Evolutionary conservation across 108 stramenopile genomes (phyloP).

Genomic region (Pseudonitzschia multiseries): DNA sequence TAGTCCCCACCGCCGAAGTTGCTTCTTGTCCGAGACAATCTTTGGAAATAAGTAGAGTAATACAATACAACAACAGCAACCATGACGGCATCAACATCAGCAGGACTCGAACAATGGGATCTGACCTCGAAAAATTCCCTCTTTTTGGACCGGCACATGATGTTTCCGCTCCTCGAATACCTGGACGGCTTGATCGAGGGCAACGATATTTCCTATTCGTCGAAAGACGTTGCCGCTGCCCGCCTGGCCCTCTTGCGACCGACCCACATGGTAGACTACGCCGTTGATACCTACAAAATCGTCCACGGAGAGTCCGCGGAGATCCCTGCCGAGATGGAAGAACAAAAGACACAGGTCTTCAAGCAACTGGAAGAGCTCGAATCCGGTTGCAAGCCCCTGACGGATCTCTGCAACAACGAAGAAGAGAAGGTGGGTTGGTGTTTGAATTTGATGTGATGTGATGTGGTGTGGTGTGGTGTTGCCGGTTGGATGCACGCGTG

Average conservation of each 20-base stretch:
- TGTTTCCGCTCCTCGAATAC: constrained; percentile 94
- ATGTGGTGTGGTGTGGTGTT: neutral
- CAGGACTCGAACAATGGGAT: constrained; percentile 67
- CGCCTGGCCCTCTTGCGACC: constrained; percentile 75
- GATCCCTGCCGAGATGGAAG: constrained; percentile 75
- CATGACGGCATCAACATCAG: constrained; percentile 25
- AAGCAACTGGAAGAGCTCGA: constrained; percentile 75
- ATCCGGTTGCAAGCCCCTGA: constrained; percentile 61
- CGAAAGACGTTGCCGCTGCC: constrained; percentile 77
- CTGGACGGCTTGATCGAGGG: constrained; percentile 70
- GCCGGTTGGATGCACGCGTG: no score
- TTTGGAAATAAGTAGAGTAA: neutral
- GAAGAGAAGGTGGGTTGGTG: constrained; percentile 63
- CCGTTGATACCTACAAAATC: constrained; percentile 81
- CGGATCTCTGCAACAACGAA: constrained; percentile 71
- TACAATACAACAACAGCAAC: constrained; percentile 6
- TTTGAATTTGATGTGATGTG: neutral
- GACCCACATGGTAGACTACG: constrained; percentile 94
- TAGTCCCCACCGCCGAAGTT: neutral
- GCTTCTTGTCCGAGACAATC: neutral
- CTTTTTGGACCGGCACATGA: constrained; percentile 93
- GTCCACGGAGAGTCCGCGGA: constrained; percentile 51
- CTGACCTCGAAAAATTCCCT: constrained; percentile 85
- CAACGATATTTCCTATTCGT: constrained; percentile 56
- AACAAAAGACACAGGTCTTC: constrained; percentile 71